Evolutionary conservation across 208 protist genomes (phyloP), one percentile per base, ranked within the genome.

Genomic region (Crithidia brevicula): DNA sequence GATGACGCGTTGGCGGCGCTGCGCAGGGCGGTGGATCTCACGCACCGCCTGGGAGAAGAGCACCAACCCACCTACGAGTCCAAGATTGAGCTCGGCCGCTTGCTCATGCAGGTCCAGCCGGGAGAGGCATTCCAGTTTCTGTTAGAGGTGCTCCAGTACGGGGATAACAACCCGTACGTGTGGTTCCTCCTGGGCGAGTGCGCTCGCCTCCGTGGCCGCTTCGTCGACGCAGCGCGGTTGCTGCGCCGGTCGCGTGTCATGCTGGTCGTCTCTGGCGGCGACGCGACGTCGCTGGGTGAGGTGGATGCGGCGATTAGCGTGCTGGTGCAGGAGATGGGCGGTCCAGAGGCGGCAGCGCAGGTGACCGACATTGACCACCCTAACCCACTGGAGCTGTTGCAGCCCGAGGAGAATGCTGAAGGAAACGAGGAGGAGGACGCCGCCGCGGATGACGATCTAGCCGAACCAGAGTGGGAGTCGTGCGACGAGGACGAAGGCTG

Each of bases 141-240:
- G 7, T 77, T 95, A 15, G 86, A 94, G 61, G 78, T 96, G 31
- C 86, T 97, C n/a, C 91, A 96, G 72, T 69, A 86, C 46, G 93
- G 88, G 36, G 91, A 96, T 64, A 95, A 91, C 68, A 97, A 97
- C 57, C 89, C 90, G 4, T 97, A 97, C 65, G 85, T 96, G 56
- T 97, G 91, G 91, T 97, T 96, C 74, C 77, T 97, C 10, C 81
- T 97, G n/a, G 93, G 91, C 6, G 89, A 96, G 81, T 82, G 84
- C 23, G 92, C 92, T 3, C 81, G 89, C 20, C 64, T 97, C 67
- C 89, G 89, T 13, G 74, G 83, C 38, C 81, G 92, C 10, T 93
- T 84, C 63, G 38, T 70, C 15, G 92, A 97, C 63, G 72, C 92
- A 13, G 89, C 92, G 10, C 83, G 92, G 1, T 82, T 97, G 43